Evolutionary conservation across 192 early-diverging fungal genomes (phyloP), one percentile per base, ranked within the genome.

Genomic region (Jimgerdemannia flammicorona): DNA sequence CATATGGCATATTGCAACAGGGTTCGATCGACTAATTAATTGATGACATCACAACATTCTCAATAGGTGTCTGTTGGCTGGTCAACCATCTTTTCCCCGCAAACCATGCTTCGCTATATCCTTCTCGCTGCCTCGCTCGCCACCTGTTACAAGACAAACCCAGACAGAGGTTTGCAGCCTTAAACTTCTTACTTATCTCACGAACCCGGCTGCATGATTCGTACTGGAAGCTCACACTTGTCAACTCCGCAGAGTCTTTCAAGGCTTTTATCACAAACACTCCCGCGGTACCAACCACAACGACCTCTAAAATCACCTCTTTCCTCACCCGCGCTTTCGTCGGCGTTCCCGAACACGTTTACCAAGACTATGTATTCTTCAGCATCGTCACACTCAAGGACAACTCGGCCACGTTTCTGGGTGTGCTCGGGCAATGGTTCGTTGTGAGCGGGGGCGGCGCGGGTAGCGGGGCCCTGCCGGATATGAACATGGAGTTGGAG

Each of bases 311-410:
- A 59, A 59, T 59, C 6, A 59, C 49, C 49, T 59, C 49, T 14
- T 59, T 59, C 14, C 49, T 59, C 14, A 59, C 49, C 49, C 49
- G 49, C 6, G 49, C 49, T 14, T 10, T 59, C 14, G 14, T 14
- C 14, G 49, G 49, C 49, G 14, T 59, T 10, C 49, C 49, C 14
- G 49, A 6, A 59, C 49, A 59, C 14, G 49, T 59, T 59, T 59
- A 59, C 49, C 6, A 59, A 10, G 67, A 68, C 67, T 68, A 40
- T 68, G 40, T 18, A 7, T 68, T 68, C 67, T 68, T 68, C 19
- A 41, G 29, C 9, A 41, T 68, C 9, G 40, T 20, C 67, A 68
- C 19, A 6, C 67, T 68, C 29, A 9, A 20, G 29, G 67, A 68
- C 19, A 41, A 41, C 19, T 40, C 29, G 19, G 67, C 67, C 18